A percentile compares a stretch with the other conserved stretches of the same genome.
Conservation (phyloP, 192 early-diverging fungal genomes). For the Coemansia sp. region DNA sequence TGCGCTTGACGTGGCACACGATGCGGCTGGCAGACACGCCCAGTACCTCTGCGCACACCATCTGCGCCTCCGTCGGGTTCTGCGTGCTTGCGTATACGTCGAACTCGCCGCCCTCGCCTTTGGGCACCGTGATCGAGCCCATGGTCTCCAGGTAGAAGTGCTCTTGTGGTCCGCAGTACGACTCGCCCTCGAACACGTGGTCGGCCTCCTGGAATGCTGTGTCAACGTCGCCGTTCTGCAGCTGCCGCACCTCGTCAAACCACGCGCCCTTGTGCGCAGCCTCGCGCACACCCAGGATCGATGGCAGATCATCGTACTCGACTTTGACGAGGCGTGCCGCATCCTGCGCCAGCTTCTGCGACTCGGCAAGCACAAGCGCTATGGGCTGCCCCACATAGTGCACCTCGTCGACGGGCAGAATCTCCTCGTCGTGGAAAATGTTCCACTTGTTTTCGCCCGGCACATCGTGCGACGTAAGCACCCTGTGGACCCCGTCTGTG, state of each 20-base stretch:
- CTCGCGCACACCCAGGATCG: conserved; percentile 76
- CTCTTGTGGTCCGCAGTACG: conserved; percentile 66
- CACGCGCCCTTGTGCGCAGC: conserved; percentile 68
- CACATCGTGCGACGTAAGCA: conserved; percentile 68
- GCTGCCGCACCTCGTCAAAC: conserved; percentile 56
- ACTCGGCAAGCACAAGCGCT: conserved; percentile 76
- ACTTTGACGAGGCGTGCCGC: conserved; percentile 72
- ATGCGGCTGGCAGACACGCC: conserved; percentile 71
- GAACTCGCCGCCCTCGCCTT: conserved; percentile 74
- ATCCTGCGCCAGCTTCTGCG: conserved; percentile 62
- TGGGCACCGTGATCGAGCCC: conserved; percentile 65
- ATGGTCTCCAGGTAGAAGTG: conserved; percentile 91
- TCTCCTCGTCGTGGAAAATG: conserved; percentile 71
- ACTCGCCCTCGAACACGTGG: conserved; percentile 59
- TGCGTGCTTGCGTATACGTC: conserved; percentile 81
- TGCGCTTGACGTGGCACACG: conserved; percentile 74
- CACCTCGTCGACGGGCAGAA: conserved; percentile 73
- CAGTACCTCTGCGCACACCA: conserved; percentile 67
- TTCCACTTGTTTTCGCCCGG: conserved; percentile 62
- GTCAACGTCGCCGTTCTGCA: conserved; percentile 67
- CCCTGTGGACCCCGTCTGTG: conserved; percentile 64
- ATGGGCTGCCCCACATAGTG: conserved; percentile 73
- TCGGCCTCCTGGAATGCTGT: conserved; percentile 55
- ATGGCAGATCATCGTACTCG: conserved; percentile 69
- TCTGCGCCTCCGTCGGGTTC: conserved; percentile 73